Evolutionary conservation across 192 early-diverging fungal species (phyloP), one percentile per base, ranked within the genome.

Genomic region (Backusella circina): DNA sequence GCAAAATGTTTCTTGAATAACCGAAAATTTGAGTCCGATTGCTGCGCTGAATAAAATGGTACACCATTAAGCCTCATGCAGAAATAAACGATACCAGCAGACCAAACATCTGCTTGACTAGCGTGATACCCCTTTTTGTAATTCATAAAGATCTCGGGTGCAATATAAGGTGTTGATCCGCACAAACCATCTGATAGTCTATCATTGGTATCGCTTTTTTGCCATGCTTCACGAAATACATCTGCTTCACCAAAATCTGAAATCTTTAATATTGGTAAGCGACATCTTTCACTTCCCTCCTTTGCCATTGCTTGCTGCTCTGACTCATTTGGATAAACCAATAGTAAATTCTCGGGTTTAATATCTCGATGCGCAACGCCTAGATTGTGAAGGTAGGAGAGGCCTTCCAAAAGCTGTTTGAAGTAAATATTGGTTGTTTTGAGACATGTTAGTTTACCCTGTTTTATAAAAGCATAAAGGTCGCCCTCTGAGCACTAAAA

Each of bases 331-430:
- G 44, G 44, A 12, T 61, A 61, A 28, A 8, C 9, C 66, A 99
- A 83, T 15, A 99, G 84, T 65, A 98, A 75, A 85, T 99, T 99
- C 82, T 99, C 90, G 13, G 92, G 89, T 77, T 92, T 92, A 76
- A 93, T 88, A 67, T 94, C 91, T 74, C 91, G 90, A 85, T 99
- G 98, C 67, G 95, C 95, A n/a, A 99, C 98, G 73, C 98, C 98
- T 84, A 94, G 89, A 5, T 87, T 93, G 78, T 99, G 97, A 64
- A 99, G 79, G 77, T 98, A 95, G 8, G 88, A 82, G 13, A 99
- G 88, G 44, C 96, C 96, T 28, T 89, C 77, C 51, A 96, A 86
- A 44, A 98, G 88, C 76, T 99, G 97, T 76, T 93, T 94, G 83
- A 97, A 97, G 84, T 91, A 95, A 84, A 95, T 97, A 77, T 96